Conservation (phyloP, 1,284 basidiomycete genomes). For the Malassezia nana region DNA sequence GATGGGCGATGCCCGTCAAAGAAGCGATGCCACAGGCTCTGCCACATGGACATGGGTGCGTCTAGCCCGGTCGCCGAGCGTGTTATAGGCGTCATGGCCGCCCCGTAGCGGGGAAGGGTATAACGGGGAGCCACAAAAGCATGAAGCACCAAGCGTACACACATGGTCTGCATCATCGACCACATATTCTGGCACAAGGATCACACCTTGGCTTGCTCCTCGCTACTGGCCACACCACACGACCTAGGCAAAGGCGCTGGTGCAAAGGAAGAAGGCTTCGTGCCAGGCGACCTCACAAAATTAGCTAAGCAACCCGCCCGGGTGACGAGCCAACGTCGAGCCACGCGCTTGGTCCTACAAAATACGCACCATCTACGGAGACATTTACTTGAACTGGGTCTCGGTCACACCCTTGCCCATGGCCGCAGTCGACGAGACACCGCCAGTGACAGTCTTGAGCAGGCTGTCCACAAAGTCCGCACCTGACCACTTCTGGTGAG, state of each 20-base stretch:
- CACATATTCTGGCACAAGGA: neutral
- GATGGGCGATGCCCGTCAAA: neutral
- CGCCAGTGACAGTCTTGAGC: constrained; percentile 87
- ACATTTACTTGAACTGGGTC: constrained; percentile 59
- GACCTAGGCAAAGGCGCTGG: neutral
- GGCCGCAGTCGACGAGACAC: constrained; percentile 76
- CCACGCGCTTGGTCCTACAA: too few species aligned
- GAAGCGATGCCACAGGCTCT: neutral
- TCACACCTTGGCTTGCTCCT: neutral
- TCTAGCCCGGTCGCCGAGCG: neutral
- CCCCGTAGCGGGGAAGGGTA: neutral
- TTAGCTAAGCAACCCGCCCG: neutral
- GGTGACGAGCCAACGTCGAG: too few species aligned
- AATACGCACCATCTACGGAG: neutral
- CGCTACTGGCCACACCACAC: neutral
- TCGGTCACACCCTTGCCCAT: constrained; percentile 93
- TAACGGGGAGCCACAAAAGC: constrained; percentile 1
- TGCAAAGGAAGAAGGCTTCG: neutral
- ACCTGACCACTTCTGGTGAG: constrained; percentile 68
- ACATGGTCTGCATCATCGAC: neutral
- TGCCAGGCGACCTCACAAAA: neutral
- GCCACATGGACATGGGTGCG: neutral
- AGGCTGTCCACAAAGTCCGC: constrained; percentile 84
- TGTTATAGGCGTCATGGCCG: neutral
- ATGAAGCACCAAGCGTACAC: neutral